These are phyloP conservation scores for Aspergillus olivimuriae DNA, from an alignment of 495 filamentous ascomycete genomes.

Conservation along the genomic window DNA sequence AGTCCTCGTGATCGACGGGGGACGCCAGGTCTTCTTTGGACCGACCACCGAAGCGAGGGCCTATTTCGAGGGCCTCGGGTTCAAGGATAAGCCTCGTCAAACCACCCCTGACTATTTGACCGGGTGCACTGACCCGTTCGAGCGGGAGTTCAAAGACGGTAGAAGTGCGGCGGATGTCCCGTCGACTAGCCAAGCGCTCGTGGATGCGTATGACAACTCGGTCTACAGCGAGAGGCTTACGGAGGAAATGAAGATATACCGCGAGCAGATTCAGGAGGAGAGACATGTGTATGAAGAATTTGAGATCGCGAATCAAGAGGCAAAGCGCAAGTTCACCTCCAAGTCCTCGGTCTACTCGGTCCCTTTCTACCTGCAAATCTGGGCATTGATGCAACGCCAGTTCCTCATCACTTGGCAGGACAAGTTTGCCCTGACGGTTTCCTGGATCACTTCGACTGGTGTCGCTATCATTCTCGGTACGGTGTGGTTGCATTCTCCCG, in stretches of 20 bases:
- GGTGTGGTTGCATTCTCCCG: constrained; percentile 62
- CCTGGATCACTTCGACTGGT: constrained; percentile 67
- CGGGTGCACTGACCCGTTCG: constrained; percentile 75
- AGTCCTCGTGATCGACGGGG: constrained; percentile 74
- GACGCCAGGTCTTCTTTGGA: constrained; percentile 76
- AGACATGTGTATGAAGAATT: constrained; percentile 68
- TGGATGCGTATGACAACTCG: constrained; percentile 62
- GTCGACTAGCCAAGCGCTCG: constrained; percentile 55
- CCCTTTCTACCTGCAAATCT: constrained; percentile 71
- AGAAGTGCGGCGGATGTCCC: constrained; percentile 57
- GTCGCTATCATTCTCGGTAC: constrained; percentile 76
- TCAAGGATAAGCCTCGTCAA: constrained; percentile 68
- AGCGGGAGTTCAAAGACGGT: constrained; percentile 68
- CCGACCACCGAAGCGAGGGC: constrained; percentile 58
- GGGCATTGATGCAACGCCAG: constrained; percentile 76
- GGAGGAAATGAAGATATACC: constrained; percentile 63
- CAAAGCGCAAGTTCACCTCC: constrained; percentile 62
- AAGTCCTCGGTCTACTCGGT: constrained; percentile 73
- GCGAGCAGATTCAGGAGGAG: constrained; percentile 50
- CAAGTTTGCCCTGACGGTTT: constrained; percentile 65
- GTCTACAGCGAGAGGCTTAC: constrained; percentile 47
- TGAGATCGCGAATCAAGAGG: constrained; percentile 64
- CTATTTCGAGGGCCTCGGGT: constrained; percentile 82
- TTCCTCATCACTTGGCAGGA: constrained; percentile 83
- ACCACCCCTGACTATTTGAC: constrained; percentile 86